Evolutionary conservation across 768 basidiomycete genomes (phyloP).

Genomic region (Mycena polygramma): DNA sequence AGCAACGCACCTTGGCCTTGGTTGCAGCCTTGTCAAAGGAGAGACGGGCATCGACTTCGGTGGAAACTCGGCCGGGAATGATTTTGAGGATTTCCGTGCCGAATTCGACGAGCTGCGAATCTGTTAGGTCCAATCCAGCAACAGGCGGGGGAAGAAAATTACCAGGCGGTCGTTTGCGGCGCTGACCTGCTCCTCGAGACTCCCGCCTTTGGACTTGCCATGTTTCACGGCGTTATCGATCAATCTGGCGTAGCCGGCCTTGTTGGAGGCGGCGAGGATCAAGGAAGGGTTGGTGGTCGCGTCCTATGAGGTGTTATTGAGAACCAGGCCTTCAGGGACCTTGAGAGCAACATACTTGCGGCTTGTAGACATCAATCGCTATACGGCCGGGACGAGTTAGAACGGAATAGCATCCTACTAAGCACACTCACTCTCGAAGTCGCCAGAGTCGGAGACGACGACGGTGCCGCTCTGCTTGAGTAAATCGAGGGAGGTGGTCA

Average conservation of each 20-base stretch:
- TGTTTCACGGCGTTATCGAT: constrained; percentile 81
- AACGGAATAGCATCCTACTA: constrained; percentile 30
- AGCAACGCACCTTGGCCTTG: constrained; percentile 77
- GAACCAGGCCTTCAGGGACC: constrained; percentile 11
- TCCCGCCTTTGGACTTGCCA: constrained; percentile 86
- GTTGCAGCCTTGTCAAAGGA: constrained; percentile 96
- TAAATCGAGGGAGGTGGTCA: constrained; percentile 84
- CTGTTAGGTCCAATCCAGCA: not conserved
- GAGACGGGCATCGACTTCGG: constrained; percentile 97
- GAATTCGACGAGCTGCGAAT: constrained; percentile 90
- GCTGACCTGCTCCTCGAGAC: constrained; percentile 80
- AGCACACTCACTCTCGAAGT: constrained; percentile 82
- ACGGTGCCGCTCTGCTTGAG: constrained; percentile 95
- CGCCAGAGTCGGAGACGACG: constrained; percentile 98
- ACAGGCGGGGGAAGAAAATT: constrained; percentile 20
- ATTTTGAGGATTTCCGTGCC: constrained; percentile 95
- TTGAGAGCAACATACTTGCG: constrained; percentile 64
- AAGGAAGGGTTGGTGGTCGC: constrained; percentile 98
- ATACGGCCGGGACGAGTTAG: constrained; percentile 41
- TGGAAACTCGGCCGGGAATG: constrained; percentile 98
- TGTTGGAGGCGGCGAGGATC: constrained; percentile 93
- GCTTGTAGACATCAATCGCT: constrained; percentile 98
- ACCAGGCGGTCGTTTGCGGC: constrained; percentile 92
- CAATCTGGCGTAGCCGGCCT: constrained; percentile 85
- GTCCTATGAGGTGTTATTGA: constrained; percentile 64